Evolutionary conservation across 176 grass and related monocot species (phyloP), one percentile per base, ranked within the genome.

Genomic region (Microstegium vimineum): DNA sequence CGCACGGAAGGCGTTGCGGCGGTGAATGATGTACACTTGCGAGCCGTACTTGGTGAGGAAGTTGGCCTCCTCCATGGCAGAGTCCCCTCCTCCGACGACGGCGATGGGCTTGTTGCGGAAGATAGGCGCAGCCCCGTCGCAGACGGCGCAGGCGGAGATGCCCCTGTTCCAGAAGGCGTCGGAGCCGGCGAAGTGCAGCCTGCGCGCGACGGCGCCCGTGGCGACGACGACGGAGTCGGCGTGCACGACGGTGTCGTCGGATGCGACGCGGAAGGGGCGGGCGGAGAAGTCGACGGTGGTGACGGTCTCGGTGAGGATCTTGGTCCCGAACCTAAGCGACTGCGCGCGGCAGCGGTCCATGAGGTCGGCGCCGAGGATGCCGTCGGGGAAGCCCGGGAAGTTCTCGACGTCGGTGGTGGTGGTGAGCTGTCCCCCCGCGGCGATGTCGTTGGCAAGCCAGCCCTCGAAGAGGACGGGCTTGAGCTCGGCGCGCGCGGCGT

Each of bases 391-490:
- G 3, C 93, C 91, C 8, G 91, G 93, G 90, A 95, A 99, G 85
- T 99, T 99, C 82, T 99, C 93, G 40, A 99, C 96, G 66, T 99
- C 93, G 40, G 93, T 99, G 87, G 96, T 95, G 84, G 96, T 99
- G 75, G 96, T 99, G 80, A 99, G 93, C 87, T 99, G 96, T 0
- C 93, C 96, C 0, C 96, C 93, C n/a, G 88, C 83, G 1, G 91
- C 93, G 89, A 99, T 96, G 93, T 94, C 91, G 77, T 99, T 99
- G 87, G 97, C 93, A 17, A 99, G 62, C 89, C 87, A 99, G 11
- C 97, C 97, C 80, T 99, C 97, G 85, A 94, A 99, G 67, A 99
- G 86, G 9, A 94, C 76, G 17, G 97, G 93, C 83, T 73, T 91
- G 17, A 95, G 85, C 57, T 95, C 91, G 8, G 93, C 96, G 14